Percentiles rank a stretch among this genome's conserved stretches.
Evolutionary conservation across 1,284 basidiomycete genomes (phyloP).

Genomic region (Bondarzewia mesenterica): DNA sequence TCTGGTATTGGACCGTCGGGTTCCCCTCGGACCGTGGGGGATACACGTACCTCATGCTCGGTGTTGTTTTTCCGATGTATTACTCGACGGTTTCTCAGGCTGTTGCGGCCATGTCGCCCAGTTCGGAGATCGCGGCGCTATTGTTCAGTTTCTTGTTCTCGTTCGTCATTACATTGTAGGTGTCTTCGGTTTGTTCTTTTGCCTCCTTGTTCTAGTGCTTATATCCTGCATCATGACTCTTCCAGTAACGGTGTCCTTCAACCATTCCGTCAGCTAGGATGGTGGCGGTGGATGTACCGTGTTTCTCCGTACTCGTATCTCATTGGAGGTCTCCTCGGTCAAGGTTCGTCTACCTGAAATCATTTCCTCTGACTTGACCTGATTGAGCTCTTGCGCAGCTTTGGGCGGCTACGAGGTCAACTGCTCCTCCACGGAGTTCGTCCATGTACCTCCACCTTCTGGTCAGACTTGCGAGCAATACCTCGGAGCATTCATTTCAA

Average conservation of each 20-base stretch:
- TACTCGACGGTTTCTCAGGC: constrained; percentile 55
- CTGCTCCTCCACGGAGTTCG: constrained; percentile 36
- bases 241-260: constrained; percentile 59
- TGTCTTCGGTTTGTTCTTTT: background rate
- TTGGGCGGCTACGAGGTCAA: constrained; percentile 32
- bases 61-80: constrained; percentile 41
- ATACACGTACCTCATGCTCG: constrained; percentile 45
- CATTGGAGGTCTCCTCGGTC: constrained; percentile 47
- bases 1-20: constrained; percentile 69
- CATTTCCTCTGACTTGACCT: background rate
- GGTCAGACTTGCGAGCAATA: constrained; percentile 60
- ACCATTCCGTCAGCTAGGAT: constrained; percentile 55
- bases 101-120: constrained; percentile 60
- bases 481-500: constrained; percentile 43
- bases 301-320: constrained; percentile 72
- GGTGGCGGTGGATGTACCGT: constrained; percentile 82
- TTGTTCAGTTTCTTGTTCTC: constrained; percentile 57
- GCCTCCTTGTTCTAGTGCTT: constrained; percentile 7
- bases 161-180: constrained; percentile 59
- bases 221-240: constrained; percentile 3
- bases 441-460: constrained; percentile 43
- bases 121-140: constrained; percentile 56
- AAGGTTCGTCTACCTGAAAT: constrained; percentile 26
- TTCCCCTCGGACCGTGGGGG: constrained; percentile 45
- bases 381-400: constrained; percentile 12